Conservation (phyloP, 495 filamentous ascomycete genomes). For the Aspergillus coremiiformis region DNA sequence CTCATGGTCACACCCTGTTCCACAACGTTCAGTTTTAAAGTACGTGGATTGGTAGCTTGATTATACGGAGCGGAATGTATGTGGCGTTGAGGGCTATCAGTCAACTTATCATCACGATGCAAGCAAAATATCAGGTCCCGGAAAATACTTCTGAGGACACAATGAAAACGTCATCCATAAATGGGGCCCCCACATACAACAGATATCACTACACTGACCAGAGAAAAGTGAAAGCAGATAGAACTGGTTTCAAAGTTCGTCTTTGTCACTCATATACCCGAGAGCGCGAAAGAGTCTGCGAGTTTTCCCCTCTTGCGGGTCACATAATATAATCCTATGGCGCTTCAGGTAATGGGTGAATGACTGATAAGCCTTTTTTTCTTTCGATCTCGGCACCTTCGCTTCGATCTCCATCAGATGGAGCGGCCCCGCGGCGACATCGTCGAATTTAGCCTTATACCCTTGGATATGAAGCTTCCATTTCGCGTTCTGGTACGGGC, state of each 20-base stretch:
- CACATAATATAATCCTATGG: not conserved
- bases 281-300: not conserved
- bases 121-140: no score
- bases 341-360: not conserved
- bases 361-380: not conserved
- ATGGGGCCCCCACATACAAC: no score
- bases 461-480: slow-evolving; percentile 4
- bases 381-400: not conserved
- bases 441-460: slow-evolving; percentile 2
- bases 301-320: slow-evolving; percentile 1
- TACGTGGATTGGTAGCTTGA: no score
- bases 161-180: no score
- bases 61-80: no score
- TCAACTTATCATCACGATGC: no score
- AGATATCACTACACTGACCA: no score
- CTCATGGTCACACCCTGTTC: no score
- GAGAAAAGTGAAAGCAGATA: no score
- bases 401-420: slow-evolving; percentile 7
- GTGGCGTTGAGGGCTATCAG: no score
- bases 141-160: no score
- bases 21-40: no score
- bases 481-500: slow-evolving; percentile 1
- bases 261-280: not conserved
- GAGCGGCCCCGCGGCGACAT: not conserved
- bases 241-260: not conserved